A percentile compares a stretch with the other conserved stretches of the same genome.
These are phyloP conservation scores for Mariannaea sp. DNA, from an alignment of 2,329 filamentous ascomycete species.

Conservation along the genomic window DNA sequence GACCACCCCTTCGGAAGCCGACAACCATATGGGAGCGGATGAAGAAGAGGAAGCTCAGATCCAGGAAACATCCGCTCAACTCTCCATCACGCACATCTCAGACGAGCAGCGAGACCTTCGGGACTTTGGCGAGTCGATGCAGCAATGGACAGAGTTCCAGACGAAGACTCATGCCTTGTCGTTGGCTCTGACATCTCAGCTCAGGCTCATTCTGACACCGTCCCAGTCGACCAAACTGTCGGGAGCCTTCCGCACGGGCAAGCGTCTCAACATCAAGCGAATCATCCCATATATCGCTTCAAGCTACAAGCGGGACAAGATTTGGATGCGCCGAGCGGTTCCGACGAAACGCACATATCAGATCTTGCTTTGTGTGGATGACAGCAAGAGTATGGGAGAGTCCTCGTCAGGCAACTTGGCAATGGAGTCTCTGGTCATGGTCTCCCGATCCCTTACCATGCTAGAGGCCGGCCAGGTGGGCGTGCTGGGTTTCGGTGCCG, in stretches of 20 bases:
- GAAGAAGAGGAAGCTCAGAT: conserved; percentile 55
- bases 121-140: conserved; percentile 62
- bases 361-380: conserved; percentile 95
- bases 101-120: conserved; percentile 50
- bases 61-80: conserved; percentile 62
- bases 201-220: conserved; percentile 92
- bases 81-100: conserved; percentile 74
- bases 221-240: conserved; percentile 96
- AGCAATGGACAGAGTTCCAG: conserved; percentile 86
- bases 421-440: conserved; percentile 91
- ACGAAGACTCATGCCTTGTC: conserved; percentile 83
- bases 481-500: conserved; percentile 85
- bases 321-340: conserved; percentile 95
- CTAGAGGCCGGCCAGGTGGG: conserved; percentile 94
- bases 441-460: conserved; percentile 85
- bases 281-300: conserved; percentile 99
- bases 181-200: conserved; percentile 87
- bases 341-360: conserved; percentile 96
- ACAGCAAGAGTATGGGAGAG: conserved; percentile 93
- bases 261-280: conserved; percentile 97
- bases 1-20: conserved; percentile 49
- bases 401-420: conserved; percentile 76
- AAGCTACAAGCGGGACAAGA: conserved; percentile 98
- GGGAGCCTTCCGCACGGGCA: conserved; percentile 95
- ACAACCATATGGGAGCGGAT: conserved; percentile 51